Evolutionary conservation across 139 green algal genomes (phyloP), one percentile per base, ranked within the genome.

Genomic region (Nannochloris sp.): DNA sequence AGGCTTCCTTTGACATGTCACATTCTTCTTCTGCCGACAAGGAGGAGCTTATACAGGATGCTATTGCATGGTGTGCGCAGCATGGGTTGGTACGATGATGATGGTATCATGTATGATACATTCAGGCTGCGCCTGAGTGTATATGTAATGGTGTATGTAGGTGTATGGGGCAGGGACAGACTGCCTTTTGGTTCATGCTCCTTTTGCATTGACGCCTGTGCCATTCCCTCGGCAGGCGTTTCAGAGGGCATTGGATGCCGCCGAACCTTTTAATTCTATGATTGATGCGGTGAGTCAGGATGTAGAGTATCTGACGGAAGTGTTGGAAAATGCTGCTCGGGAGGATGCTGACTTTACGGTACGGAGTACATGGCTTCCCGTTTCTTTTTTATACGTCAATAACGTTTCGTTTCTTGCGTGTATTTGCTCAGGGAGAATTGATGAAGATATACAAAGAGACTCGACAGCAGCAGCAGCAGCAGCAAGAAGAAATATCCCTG

Each of bases 291-390:
- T 97, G 16, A 82, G 78, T 0, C 11, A 50, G 2, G 90, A 98
- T 55, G 74, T 80, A 20, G 70, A 48, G 0, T 97, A 94, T 69
- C 65, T 97, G 31, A 60, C 78, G 49, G 9, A 43, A 8, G 85
- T 82, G 1, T 75, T 98, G 43, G 33, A 40, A 6, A 49, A 26
- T 1, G 66, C 68, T 9, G 80, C 84, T 20, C 82, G 74, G 55
- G 70, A 74, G 53, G 72, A 84, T 17, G 91, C 96, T 69, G 71
- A 79, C 13, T 98, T 98, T 81, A 97, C 88, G 14, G 74, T 53
- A 53, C 14, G 46, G 16, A 28, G 46, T 23, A 23, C 20, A 23
- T 23, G 20, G 20, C 20, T 23, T 23, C 20, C 20, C 20, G 20
- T 23, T 23, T 23, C 20, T 23, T 23, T 23, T 23, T 23, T 23